These are phyloP conservation scores for Neurospora sp. DNA, from an alignment of 495 filamentous ascomycete genomes.

Conservation along the genomic window DNA sequence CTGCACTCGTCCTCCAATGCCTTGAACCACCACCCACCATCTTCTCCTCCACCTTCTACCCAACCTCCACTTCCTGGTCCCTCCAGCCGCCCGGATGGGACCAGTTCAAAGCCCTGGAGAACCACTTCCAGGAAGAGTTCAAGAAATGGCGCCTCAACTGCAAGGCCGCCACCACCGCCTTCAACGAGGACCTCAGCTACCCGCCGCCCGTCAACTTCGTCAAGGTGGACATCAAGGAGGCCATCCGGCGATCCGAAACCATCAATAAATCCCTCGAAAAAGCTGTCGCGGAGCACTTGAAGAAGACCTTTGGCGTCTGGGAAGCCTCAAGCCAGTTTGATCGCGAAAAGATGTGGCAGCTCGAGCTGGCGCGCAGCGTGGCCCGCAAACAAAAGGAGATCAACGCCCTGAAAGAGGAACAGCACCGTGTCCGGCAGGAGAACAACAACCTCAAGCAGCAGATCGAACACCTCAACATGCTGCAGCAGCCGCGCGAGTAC, in stretches of 20 bases:
- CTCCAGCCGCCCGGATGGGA: conserved; percentile 57
- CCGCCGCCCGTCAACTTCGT: conserved; percentile 17
- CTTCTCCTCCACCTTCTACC: conserved; percentile 58
- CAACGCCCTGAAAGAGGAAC: conserved; percentile 48
- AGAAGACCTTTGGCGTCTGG: conserved; percentile 65
- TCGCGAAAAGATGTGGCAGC: conserved; percentile 57
- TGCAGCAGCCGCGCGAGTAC: conserved; percentile 65
- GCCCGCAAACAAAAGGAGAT: conserved; percentile 57
- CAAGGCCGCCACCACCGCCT: conserved; percentile 30
- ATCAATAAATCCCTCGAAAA: conserved; percentile 42
- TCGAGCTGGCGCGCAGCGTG: conserved; percentile 68
- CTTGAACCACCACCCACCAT: conserved; percentile 70
- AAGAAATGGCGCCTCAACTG: conserved; percentile 47
- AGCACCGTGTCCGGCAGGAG: conserved; percentile 58
- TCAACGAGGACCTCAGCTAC: conserved; percentile 31
- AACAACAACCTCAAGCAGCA: conserved; percentile 60
- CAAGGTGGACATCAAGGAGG: conserved; percentile 34
- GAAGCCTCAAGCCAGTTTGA: conserved; percentile 43
- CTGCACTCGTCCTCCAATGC: conserved; percentile 68
- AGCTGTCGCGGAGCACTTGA: conserved; percentile 57
- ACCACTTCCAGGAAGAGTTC: conserved; percentile 55
- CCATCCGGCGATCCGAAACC: conserved; percentile 29
- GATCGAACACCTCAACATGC: conserved; percentile 55
- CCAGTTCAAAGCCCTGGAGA: conserved; percentile 59
- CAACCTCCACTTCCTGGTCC: conserved; percentile 64